Evolutionary conservation across 768 basidiomycete species (phyloP), one percentile per base, ranked within the genome.

Genomic region (Psilocybe tampanensis): DNA sequence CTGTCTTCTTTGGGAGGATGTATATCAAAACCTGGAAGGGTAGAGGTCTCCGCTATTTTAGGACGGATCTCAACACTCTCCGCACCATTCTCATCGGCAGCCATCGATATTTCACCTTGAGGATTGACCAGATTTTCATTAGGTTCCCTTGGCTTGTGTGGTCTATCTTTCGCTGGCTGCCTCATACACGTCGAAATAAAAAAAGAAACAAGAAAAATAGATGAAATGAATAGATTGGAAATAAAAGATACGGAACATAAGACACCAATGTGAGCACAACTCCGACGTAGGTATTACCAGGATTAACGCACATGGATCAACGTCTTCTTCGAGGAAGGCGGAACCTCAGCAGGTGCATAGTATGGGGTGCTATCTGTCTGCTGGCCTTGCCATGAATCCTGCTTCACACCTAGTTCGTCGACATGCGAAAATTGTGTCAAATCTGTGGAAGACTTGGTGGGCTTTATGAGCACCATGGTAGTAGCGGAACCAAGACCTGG

Each of bases 241-340:
- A 60, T 59, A 57, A 56, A 60, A 66, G 56, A 63, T 64, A 56
- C 63, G 59, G 64, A 65, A 66, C 29, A 52, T 26, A 54, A 64
- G 60, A 64, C 64, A 67, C 54, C 65, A 65, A 66, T 73, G 75
- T 76, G 74, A 85, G 80, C 76, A 80, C 72, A 69, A 72, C 29
- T 78, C 75, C 69, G 72, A 70, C 62, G 67, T 66, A 68, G 71
- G 52, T 68, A 77, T 83, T 77, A 84, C 85, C 87, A 78, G 79
- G 85, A 83, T 79, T 83, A 82, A 92, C 90, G 89, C 85, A 93
- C 90, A 86, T 93, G 90, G 74, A 83, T 86, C 78, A 92, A 73
- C 64, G 90, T 86, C 70, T 84, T 86, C 61, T 83, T 80, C 60
- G 82, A 72, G 52, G 83, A 76, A 41, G 75, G 66, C 58, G 80